Evolutionary conservation across 2,329 filamentous ascomycete species (phyloP).

Genomic region (Monilinia laxa): DNA sequence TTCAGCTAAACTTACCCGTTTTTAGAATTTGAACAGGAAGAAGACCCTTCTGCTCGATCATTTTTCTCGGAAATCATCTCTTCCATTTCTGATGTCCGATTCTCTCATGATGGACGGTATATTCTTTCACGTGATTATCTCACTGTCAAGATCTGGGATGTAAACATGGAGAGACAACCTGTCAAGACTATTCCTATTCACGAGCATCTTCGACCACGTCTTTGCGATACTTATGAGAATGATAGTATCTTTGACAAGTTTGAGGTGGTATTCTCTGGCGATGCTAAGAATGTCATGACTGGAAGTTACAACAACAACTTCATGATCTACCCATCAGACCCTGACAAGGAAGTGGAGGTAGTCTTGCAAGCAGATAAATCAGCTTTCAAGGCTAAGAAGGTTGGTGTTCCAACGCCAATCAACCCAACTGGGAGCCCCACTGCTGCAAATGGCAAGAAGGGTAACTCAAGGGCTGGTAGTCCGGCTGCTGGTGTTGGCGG

Average conservation of each 20-base stretch:
- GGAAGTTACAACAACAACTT: slow-evolving; percentile 99
- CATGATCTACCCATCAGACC: slow-evolving; percentile 99
- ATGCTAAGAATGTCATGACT: slow-evolving; percentile 99
- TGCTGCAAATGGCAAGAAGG: slow-evolving; percentile 76
- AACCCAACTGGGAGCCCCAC: slow-evolving; percentile 75
- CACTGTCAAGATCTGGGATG: slow-evolving; percentile 99
- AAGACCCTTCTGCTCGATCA: slow-evolving; percentile 92
- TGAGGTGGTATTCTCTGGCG: slow-evolving; percentile 96
- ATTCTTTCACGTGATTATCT: slow-evolving; percentile 97
- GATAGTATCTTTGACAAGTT: slow-evolving; percentile 99
- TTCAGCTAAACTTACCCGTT: slow-evolving; percentile 27
- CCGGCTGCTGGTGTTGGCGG: slow-evolving; percentile 71
- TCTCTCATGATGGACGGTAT: slow-evolving; percentile 93
- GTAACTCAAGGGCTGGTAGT: slow-evolving; percentile 81
- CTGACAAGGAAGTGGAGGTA: slow-evolving; percentile 94
- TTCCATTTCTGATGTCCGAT: slow-evolving; percentile 97
- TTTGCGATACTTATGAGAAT: slow-evolving; percentile 99
- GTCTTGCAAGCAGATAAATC: slow-evolving; percentile 98
- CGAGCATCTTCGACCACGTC: slow-evolving; percentile 86
- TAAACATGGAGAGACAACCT: slow-evolving; percentile 97
- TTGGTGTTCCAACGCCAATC: slow-evolving; percentile 95
- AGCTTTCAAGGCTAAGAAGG: slow-evolving; percentile 99
- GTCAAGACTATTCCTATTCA: slow-evolving; percentile 99
- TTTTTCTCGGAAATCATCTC: slow-evolving; percentile 99
- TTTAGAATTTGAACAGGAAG: slow-evolving; percentile 96